Base-by-base conservation (phyloP, 495 filamentous ascomycete species). In the Tricharina praecox region DNA sequence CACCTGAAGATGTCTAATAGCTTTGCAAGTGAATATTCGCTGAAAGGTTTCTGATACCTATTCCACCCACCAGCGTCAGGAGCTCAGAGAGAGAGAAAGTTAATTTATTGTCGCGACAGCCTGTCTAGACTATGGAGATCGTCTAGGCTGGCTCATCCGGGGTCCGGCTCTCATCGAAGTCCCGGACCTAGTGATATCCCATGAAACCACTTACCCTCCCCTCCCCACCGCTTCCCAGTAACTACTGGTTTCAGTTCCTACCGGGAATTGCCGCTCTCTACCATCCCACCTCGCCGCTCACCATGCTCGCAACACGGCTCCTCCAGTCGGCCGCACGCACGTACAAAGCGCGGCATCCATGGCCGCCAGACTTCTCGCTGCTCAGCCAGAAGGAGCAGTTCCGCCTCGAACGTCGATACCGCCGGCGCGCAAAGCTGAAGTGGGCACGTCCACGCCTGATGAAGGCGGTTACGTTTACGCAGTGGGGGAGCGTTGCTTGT, bases 361-460 rank as follows among this genome's bases (percentile, higher is more conserved):
- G 92, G 92, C 90, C 90, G 18, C 90, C 90, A 1, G 85, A 95
- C 63, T 85, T 96, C 69, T 66, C 67, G 41, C 79, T 82, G 58
- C 73, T 99, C 41, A 76, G 78, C 3, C 64, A 67, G 13, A 85
- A 81, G 60, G 78, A 96, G 54, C 81, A 95, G 61, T 90, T 96
- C 64, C 74, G 78, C 3, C 75, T 87, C 49, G 84, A 92, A 62
- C 75, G 77, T 47, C 73, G 77, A 50, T 83, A 81, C 63, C 78
- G 79, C 50, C 69, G 81, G 26, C 70, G 80, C 49, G 60, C 77
- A 33, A 69, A 69, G 60, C 71, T 93, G 50, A 85, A 84, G 54
- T 83, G 74, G 59, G 72, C 73, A 9, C 70, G 82, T 28, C 85
- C 86, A 1, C 66, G 69, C 47, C 87, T 82, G 74, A 76, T 74